Percentiles rank a stretch among this genome's conserved stretches.
Conservation (phyloP, 306 rosid species). For the Inga leiocalycina region DNA sequence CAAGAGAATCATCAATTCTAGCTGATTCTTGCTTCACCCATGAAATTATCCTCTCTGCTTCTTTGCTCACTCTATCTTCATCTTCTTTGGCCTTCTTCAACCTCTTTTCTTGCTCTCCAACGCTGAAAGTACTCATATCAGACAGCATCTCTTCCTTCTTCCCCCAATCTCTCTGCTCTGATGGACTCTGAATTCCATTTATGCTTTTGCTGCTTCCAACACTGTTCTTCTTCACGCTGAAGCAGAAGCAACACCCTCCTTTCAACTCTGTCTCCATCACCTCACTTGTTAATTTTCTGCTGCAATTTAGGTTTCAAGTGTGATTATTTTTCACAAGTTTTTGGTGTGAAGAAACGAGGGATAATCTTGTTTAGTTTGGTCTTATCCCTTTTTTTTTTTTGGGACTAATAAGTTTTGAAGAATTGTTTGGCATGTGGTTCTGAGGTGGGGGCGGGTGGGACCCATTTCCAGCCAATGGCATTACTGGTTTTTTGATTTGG, state of each 20-base stretch:
- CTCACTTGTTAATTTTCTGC: not conserved
- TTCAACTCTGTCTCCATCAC: constrained; percentile 45
- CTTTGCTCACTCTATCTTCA: constrained; percentile 45
- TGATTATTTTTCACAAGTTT: constrained; percentile 10
- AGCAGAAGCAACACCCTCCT: constrained; percentile 55
- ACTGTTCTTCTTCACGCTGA: constrained; percentile 43
- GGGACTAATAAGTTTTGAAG: not conserved
- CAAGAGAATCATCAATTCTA: constrained; percentile 43
- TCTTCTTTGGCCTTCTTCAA: constrained; percentile 60
- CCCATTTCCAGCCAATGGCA: constrained; percentile 10
- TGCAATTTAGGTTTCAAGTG: not conserved
- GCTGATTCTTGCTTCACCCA: constrained; percentile 70
- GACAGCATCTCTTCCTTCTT: constrained; percentile 49
- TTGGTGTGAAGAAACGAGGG: not conserved
- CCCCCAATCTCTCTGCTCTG: constrained; percentile 30
- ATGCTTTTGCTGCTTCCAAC: not conserved
- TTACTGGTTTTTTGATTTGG: constrained; percentile 21
- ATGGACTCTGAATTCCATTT: not conserved
- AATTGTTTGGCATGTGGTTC: not conserved
- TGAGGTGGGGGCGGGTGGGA: constrained; percentile 32
- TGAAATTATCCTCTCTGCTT: constrained; percentile 51
- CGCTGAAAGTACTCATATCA: constrained; percentile 59
- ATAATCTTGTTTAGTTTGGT: constrained; percentile 2
- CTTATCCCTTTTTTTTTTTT: not conserved
- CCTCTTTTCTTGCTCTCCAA: constrained; percentile 58